Conservation (phyloP, 1,284 basidiomycete genomes). For the Ceratobasidium sp. region DNA sequence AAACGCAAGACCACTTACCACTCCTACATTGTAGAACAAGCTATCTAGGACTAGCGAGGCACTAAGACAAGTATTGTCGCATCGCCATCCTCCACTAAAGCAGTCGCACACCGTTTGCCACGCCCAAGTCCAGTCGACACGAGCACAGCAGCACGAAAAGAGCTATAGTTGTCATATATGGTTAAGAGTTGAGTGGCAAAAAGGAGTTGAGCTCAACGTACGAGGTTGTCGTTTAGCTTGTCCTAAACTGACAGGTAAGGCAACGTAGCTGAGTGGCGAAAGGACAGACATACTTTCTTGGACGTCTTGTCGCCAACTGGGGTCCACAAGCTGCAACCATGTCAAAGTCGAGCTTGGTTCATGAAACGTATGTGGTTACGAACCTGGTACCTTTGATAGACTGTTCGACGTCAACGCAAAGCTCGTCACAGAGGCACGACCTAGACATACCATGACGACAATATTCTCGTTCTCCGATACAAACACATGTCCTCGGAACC, state of each 20-base stretch:
- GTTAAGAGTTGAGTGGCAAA: not conserved
- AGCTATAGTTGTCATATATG: constrained; percentile 80
- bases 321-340: constrained; percentile 24
- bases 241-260: constrained; percentile 65
- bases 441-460: constrained; percentile 71
- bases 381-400: constrained; percentile 46
- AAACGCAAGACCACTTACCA: constrained; percentile 66
- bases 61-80: constrained; percentile 87
- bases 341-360: not conserved
- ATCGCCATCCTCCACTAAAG: constrained; percentile 75
- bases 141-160: constrained; percentile 98
- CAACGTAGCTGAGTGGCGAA: no score
- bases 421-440: not conserved
- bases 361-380: not conserved
- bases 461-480: constrained; percentile 83
- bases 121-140: constrained; percentile 93
- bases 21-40: constrained; percentile 89
- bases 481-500: constrained; percentile 94
- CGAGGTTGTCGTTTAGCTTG: constrained; percentile 97
- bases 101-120: constrained; percentile 88
- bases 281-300: constrained; percentile 40
- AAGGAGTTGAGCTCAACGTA: not conserved
- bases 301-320: constrained; percentile 41
- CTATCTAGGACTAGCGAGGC: constrained; percentile 90
- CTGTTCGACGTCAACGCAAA: constrained; percentile 20